Conservation (phyloP, 306 rosid genomes). For the Sphenostylis stenocarpa region DNA sequence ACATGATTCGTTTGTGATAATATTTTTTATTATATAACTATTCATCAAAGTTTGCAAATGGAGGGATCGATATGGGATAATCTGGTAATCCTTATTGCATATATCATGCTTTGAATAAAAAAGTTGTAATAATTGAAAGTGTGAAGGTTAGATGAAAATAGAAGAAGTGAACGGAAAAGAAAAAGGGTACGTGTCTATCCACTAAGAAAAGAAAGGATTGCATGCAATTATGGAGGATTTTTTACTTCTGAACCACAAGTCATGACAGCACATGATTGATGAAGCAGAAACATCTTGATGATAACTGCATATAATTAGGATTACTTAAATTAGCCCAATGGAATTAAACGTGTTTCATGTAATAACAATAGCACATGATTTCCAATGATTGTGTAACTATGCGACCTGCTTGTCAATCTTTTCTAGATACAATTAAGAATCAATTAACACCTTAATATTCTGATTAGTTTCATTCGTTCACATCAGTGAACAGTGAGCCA, state of each 20-base stretch:
- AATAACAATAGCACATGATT: conserved; percentile 34
- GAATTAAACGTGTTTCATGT: conserved; percentile 26
- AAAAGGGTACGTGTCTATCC: background rate
- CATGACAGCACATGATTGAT: conserved; percentile 28
- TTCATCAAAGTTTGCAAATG: background rate
- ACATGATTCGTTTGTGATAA: background rate
- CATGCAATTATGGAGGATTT: conserved; percentile 22
- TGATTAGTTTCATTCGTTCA: background rate
- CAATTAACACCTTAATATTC: conserved; percentile 20
- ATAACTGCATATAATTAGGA: background rate
- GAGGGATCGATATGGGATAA: background rate
- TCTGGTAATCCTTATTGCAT: background rate
- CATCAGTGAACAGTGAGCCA: background rate
- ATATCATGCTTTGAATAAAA: background rate
- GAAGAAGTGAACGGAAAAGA: background rate
- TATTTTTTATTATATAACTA: background rate
- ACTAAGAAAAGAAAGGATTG: background rate
- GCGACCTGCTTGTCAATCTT: conserved; percentile 18
- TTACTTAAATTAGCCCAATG: conserved; percentile 14
- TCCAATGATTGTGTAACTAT: conserved; percentile 38
- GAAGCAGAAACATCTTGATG: conserved; percentile 14
- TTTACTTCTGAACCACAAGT: conserved; percentile 26
- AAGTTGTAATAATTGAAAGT: background rate
- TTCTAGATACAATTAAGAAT: conserved; percentile 14
- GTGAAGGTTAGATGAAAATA: background rate